A percentile compares a stretch with the other conserved stretches of the same genome.
phyloP scores from a whole-genome alignment of 371 early-diverging fungal genomes.

The Mortierella sp. region DNA sequence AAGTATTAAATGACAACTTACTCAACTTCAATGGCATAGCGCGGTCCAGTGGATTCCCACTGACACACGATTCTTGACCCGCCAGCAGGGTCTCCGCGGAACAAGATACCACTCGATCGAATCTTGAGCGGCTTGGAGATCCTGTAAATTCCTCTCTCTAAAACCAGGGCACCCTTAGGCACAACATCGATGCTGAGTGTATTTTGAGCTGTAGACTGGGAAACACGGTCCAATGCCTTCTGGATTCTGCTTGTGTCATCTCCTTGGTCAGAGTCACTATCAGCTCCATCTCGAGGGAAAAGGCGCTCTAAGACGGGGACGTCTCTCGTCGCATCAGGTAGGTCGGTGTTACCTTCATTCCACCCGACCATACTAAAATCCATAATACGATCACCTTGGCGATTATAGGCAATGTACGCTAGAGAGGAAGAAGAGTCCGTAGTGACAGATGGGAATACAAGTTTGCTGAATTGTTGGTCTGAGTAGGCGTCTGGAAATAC shows the following conservation, averaged over 20 bases:
- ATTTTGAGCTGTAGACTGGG: background rate
- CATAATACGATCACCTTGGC: constrained; percentile 59
- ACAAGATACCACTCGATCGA: constrained; percentile 55
- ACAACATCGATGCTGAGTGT: constrained; percentile 9
- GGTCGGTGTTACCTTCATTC: constrained; percentile 60
- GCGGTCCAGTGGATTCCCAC: constrained; percentile 42
- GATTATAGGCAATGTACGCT: constrained; percentile 60
- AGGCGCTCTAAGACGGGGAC: constrained; percentile 41
- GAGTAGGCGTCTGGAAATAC: constrained; percentile 29
- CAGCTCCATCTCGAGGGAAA: constrained; percentile 33
- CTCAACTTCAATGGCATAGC: constrained; percentile 44
- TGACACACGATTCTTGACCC: constrained; percentile 60
- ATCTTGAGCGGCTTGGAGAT: constrained; percentile 57
- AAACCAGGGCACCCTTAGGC: constrained; percentile 58
- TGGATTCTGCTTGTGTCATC: constrained; percentile 62
- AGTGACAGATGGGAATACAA: constrained; percentile 22
- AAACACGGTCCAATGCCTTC: constrained; percentile 54
- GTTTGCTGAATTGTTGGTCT: constrained; percentile 25
- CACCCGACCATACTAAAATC: constrained; percentile 66
- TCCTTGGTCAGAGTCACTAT: constrained; percentile 38
- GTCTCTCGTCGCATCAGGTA: constrained; percentile 30
- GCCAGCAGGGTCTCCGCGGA: constrained; percentile 61
- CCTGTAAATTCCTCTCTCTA: constrained; percentile 57
- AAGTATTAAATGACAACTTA: constrained; percentile 7
- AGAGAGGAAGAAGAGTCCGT: constrained; percentile 32